A percentile compares a stretch with the other conserved stretches of the same genome.
phyloP scores from a whole-genome alignment of 371 early-diverging fungal genomes.

The Apophysomyces elegans region DNA sequence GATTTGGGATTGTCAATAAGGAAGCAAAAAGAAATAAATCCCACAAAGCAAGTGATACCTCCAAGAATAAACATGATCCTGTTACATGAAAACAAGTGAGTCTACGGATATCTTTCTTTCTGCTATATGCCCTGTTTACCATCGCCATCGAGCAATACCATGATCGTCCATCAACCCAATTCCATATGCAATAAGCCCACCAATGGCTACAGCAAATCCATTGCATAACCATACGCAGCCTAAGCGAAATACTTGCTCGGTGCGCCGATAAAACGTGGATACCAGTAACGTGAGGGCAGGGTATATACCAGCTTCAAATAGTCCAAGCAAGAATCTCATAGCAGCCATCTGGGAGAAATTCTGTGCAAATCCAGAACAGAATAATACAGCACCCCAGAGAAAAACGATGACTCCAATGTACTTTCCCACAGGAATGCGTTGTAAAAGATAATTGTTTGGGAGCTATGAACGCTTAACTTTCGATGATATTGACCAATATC shows the following conservation, averaged over 20 bases:
- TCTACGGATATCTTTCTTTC: not conserved
- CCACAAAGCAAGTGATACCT: constrained; percentile 26
- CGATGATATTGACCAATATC: too few relatives aligned
- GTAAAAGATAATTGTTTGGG: constrained; percentile 19
- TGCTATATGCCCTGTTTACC: constrained; percentile 26
- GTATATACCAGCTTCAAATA: constrained; percentile 36
- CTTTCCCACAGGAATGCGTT: constrained; percentile 17
- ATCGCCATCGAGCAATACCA: constrained; percentile 53
- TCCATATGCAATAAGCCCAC: constrained; percentile 62
- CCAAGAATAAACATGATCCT: constrained; percentile 54
- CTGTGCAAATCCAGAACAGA: constrained; percentile 14
- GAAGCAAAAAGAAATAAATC: constrained; percentile 34
- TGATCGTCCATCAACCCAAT: constrained; percentile 49
- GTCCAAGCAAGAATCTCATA: constrained; percentile 20
- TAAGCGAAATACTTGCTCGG: constrained; percentile 31
- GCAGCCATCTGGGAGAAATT: constrained; percentile 17
- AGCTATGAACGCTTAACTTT: not conserved
- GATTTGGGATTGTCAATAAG: constrained; percentile 47
- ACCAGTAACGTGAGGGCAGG: constrained; percentile 29
- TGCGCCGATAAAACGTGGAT: constrained; percentile 30
- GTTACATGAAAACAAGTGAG: not conserved
- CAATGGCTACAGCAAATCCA: constrained; percentile 52
- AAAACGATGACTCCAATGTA: constrained; percentile 16
- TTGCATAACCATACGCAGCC: constrained; percentile 31
- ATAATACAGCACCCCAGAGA: constrained; percentile 18